A percentile compares a stretch with the other conserved stretches of the same genome.
Evolutionary conservation across 2,329 filamentous ascomycete species (phyloP).

Genomic region (Trichoderma sp.): DNA sequence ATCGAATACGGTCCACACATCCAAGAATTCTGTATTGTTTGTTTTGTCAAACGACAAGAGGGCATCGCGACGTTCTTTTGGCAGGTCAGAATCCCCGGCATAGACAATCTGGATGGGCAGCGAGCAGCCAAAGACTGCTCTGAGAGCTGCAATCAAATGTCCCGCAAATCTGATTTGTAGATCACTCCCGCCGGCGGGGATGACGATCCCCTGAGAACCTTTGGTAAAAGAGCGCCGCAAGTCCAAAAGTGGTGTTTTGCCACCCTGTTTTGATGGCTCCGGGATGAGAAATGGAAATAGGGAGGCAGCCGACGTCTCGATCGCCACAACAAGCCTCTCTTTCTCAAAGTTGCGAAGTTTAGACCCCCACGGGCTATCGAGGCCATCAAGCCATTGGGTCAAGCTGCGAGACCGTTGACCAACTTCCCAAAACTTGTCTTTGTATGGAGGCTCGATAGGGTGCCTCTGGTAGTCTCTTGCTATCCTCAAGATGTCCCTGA

Average conservation of each 20-base stretch:
- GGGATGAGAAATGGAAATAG: constrained; percentile 33
- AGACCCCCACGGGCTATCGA: neutral
- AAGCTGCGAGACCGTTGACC: constrained; percentile 33
- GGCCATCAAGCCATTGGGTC: constrained; percentile 26
- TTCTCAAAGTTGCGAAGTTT: neutral
- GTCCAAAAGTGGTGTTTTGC: constrained; percentile 25
- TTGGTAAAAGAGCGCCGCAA: constrained; percentile 25
- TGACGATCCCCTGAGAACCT: constrained; percentile 38
- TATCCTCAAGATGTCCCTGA: constrained; percentile 10
- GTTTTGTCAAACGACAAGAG: constrained; percentile 28
- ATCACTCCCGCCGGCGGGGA: constrained; percentile 35
- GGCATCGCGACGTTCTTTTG: constrained; percentile 27
- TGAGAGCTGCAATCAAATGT: constrained; percentile 38
- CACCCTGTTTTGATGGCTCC: neutral
- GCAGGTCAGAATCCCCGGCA: constrained; percentile 38
- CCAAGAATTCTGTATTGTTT: constrained; percentile 33
- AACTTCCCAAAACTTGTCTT: constrained; percentile 35
- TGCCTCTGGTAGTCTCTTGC: constrained; percentile 32
- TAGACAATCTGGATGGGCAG: constrained; percentile 42
- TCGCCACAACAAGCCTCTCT: neutral
- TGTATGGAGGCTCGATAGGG: constrained; percentile 34
- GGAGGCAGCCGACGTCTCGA: constrained; percentile 23
- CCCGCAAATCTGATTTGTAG: constrained; percentile 36
- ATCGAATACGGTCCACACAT: constrained; percentile 38
- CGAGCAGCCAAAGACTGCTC: constrained; percentile 31